Conservation (phyloP, 441 rosid species). For the Flueggea neowawraea region DNA sequence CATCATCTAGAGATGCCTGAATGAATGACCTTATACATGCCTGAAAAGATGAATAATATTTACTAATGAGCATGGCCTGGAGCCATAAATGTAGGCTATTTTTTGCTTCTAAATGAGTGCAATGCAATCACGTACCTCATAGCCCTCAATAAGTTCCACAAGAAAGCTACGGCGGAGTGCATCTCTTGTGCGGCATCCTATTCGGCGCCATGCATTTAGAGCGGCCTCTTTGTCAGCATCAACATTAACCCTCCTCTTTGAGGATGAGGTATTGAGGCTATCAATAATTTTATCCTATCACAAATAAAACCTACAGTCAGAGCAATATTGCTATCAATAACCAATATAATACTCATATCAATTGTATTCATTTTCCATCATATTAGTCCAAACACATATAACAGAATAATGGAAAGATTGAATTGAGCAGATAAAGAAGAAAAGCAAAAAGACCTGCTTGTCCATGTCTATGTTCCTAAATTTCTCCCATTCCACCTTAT, state of each 20-base stretch:
- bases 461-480: constrained; percentile 93
- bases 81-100: no score
- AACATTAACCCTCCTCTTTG: constrained; percentile 44
- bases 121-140: constrained; percentile 49
- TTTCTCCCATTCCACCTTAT: constrained; percentile 81
- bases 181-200: constrained; percentile 82
- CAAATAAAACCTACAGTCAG: constrained; percentile 12
- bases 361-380: background rate
- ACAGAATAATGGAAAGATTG: constrained; percentile 3
- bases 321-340: constrained; percentile 11
- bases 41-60: constrained; percentile 29
- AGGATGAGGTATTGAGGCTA: constrained; percentile 30
- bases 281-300: constrained; percentile 62
- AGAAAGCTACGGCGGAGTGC: constrained; percentile 90
- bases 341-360: constrained; percentile 3
- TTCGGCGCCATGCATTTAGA: constrained; percentile 79
- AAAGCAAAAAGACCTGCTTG: constrained; percentile 59
- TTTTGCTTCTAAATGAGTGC: constrained; percentile 1
- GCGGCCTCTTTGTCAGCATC: constrained; percentile 65
- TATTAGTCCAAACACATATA: background rate
- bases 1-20: constrained; percentile 44
- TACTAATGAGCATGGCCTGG: background rate
- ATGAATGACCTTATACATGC: constrained; percentile 61
- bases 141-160: constrained; percentile 69
- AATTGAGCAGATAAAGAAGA: constrained; percentile 12